Base-by-base conservation (phyloP, 1,284 basidiomycete genomes). In the Ustilago shanxiensis region DNA sequence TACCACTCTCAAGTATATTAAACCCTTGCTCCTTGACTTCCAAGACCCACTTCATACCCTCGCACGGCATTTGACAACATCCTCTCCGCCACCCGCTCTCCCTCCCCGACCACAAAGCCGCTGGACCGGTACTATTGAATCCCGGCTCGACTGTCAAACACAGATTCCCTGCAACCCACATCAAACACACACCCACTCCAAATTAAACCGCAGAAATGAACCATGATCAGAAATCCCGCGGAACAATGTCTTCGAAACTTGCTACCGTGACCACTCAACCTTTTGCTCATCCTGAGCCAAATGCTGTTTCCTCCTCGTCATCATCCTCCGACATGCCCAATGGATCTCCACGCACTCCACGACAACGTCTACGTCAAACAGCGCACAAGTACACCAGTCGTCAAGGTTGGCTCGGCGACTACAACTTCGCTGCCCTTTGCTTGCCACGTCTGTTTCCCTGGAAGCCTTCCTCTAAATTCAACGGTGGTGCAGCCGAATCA, bases 371-470 rank as follows among this genome's bases (percentile, higher is more conserved):
- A 11, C 58, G 65, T 31, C 35, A 47, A 8, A 18, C 45, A n/a
- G 57, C 39, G 1, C 56, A 37, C 44, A 60, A 52, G 11, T 35
- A 73, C 47, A 59, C 22, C 59, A 71, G 80, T 2, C 59, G 63
- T 14, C 60, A 80, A 18, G 77, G 68, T 47, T 82, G 80, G 79
- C n/a, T 82, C 3, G 81, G 81, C 18, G 72, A 79, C 37, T 82
- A 80, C 61, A 60, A 75, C 31, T 82, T 73, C n/a, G n/a, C 31
- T 31, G 39, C 66, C 0, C 77, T 83, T 44, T 83, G 76, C 66
- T 55, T 77, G 41, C 81, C 80, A 1, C 70, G 80, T 8, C 54
- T 73, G 11, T 54, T 72, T 6, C 81, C 81, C n/a, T 83, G 77
- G 73, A 72, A 73, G 58, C 63, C 71, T 4, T 29, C 64, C 9